Base-by-base conservation (phyloP, 2,329 filamentous ascomycete genomes). In the Rhexocercosporidium sp. region DNA sequence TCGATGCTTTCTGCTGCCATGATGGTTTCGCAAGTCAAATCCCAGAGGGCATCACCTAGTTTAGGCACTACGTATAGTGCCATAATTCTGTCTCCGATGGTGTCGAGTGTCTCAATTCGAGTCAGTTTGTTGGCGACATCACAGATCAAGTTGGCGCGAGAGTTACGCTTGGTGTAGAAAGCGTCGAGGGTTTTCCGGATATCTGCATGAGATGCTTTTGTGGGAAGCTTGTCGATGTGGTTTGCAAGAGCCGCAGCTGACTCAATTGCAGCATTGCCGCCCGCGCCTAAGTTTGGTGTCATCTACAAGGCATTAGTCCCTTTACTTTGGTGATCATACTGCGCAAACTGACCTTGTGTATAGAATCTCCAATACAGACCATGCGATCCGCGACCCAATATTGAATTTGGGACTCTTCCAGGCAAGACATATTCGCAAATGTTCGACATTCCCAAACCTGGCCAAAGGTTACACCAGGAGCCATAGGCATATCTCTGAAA, bases 241-340 rank as follows among this genome's bases (percentile, higher is more conserved):
- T 78, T 79, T 16, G 77, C 72, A 7, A 80, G 67, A 12, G 70
- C 69, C 3, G 79, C 79, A 3, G 75, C 78, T 66, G 74, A 76
- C 66, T 82, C 80, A 12, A 80, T 78, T 1, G 78, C 79, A 9
- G 69, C 72, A 66, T 81, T 81, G 18, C 76, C 79, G 0, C 80
- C 79, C 65, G 78, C 77, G 3, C 79, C 79, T 18, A 75, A 44
- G 56, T 70, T 71, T 11, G 66, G 62, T 14, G 69, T 70, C 67
- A 69, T 66, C 59, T 64, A 25, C 18, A 25, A 57, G 12, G 6
- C 2, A n/a, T 57, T 12, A 57, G 54, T 22, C 5, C 2, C n/a
- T 25, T 22, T 29, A 22, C 18, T 4, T 34, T 49, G 18, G 25
- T 18, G 20, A 20, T n/a, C 20, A 25, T 31, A 53, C 25, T 20